Evolutionary conservation across 257 asterid genomes (phyloP).

Genomic region (Coffea canephora): DNA sequence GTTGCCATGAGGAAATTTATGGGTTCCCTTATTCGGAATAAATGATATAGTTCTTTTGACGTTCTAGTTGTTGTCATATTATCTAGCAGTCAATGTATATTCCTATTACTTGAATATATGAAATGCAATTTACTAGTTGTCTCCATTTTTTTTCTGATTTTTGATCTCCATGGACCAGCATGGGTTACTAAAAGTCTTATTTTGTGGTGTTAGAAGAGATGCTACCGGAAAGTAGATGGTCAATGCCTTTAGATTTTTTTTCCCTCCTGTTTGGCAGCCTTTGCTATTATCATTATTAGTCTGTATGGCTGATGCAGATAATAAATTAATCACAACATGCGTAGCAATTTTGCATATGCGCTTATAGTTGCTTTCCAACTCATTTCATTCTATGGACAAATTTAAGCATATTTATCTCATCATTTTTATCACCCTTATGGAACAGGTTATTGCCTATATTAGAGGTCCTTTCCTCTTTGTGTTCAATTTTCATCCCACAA

Average conservation of each 20-base stretch:
- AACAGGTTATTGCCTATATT: slow-evolving; percentile 79
- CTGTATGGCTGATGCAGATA: not conserved
- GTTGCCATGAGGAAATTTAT: not conserved
- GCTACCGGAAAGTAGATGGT: not conserved
- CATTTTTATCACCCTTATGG: slow-evolving; percentile 9
- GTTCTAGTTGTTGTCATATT: not conserved
- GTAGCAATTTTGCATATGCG: not conserved
- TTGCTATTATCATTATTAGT: not conserved
- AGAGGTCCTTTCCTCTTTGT: slow-evolving; percentile 82
- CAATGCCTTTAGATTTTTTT: not conserved
- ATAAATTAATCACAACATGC: not conserved
- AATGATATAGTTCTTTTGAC: not conserved
- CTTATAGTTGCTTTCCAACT: not conserved
- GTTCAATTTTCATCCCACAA: slow-evolving; percentile 83
- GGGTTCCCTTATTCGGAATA: not conserved
- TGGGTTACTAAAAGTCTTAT: too few relatives aligned
- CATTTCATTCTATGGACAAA: not conserved
- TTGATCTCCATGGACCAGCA: too few relatives aligned
- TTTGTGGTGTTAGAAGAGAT: too few relatives aligned
- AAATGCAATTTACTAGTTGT: too few relatives aligned
- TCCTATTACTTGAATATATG: not conserved
- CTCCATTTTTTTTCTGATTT: too few relatives aligned
- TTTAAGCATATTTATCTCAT: not conserved
- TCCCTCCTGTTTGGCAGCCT: not conserved
- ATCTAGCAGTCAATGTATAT: not conserved